A percentile compares a stretch with the other conserved stretches of the same genome.
Evolutionary conservation across 148 eudicot species (phyloP).

Genomic region (Camellia sinensis): DNA sequence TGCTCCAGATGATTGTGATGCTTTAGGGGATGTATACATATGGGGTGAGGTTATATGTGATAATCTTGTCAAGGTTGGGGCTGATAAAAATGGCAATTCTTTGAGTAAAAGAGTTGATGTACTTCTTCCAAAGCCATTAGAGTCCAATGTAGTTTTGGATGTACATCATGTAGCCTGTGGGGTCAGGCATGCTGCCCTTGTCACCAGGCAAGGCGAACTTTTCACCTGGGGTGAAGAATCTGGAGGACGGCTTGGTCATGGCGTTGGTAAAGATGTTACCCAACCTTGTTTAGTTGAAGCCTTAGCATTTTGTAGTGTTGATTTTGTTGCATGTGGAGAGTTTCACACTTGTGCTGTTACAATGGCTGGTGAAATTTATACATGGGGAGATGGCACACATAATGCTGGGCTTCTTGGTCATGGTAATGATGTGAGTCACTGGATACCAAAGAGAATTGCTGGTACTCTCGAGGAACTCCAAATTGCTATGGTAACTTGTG

Average conservation of each 20-base stretch:
- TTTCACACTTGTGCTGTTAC: slow-evolving; percentile 85
- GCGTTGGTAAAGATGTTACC: slow-evolving; percentile 63
- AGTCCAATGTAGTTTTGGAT: slow-evolving; percentile 71
- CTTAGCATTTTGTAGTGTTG: slow-evolving; percentile 49
- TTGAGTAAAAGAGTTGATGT: slow-evolving; percentile 50
- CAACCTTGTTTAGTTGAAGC: slow-evolving; percentile 68
- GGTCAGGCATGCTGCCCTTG: slow-evolving; percentile 70
- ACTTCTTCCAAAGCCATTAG: slow-evolving; percentile 70
- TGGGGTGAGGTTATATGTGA: slow-evolving; percentile 87
- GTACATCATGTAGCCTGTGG: slow-evolving; percentile 83
- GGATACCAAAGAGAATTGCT: slow-evolving; percentile 77
- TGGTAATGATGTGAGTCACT: slow-evolving; percentile 75
- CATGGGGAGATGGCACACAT: slow-evolving; percentile 88
- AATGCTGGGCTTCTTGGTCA: slow-evolving; percentile 80
- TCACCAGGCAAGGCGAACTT: slow-evolving; percentile 77
- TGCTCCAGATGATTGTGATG: slow-evolving; percentile 77
- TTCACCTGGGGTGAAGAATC: slow-evolving; percentile 92
- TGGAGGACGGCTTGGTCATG: slow-evolving; percentile 88
- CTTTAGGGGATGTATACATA: slow-evolving; percentile 77
- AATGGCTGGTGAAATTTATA: slow-evolving; percentile 70
- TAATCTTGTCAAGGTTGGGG: slow-evolving; percentile 39
- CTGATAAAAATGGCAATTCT: slow-evolving; percentile 40
- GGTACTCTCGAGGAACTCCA: slow-evolving; percentile 84
- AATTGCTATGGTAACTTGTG: slow-evolving; percentile 68
- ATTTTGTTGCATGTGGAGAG: slow-evolving; percentile 89